These are phyloP conservation scores for Vitis hybrid DNA, from an alignment of 177 flowering plant species.

Conservation along the genomic window DNA sequence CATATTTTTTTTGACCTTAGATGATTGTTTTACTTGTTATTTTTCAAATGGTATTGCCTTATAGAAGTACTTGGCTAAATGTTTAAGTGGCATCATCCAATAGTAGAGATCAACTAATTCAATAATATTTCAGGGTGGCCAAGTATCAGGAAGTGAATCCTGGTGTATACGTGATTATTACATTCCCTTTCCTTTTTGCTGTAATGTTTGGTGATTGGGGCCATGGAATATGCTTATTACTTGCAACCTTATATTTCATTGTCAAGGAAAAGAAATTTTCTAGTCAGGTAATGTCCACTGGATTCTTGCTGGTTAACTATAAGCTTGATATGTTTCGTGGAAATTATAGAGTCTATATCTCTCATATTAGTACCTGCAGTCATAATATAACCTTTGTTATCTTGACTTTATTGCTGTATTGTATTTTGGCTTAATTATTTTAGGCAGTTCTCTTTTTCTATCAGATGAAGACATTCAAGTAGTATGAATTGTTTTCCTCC, in stretches of 20 bases:
- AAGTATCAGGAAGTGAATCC: conserved; percentile 91
- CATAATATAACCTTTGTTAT: background rate
- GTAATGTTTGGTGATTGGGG: conserved; percentile 99
- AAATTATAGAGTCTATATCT: background rate
- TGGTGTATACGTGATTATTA: conserved; percentile 71
- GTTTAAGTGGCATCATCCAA: background rate
- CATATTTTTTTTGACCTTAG: background rate
- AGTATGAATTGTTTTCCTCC: background rate
- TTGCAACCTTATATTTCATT: conserved; percentile 58
- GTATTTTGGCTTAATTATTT: background rate
- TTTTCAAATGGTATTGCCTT: background rate
- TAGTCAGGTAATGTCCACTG: conserved; percentile 46
- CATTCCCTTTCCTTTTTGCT: conserved; percentile 89
- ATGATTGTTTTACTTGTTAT: background rate
- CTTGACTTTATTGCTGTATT: background rate
- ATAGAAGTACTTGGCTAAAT: background rate
- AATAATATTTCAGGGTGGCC: conserved; percentile 58
- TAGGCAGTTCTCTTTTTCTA: background rate
- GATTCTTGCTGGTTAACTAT: too few species aligned
- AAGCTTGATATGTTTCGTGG: too few species aligned
- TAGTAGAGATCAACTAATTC: background rate
- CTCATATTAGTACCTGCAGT: background rate
- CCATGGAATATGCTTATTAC: conserved; percentile 80
- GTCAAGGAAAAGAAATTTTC: conserved; percentile 63
- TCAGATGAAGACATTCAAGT: background rate